Evolutionary conservation across 345 rosid species (phyloP).

Genomic region (Pistacia vera): DNA sequence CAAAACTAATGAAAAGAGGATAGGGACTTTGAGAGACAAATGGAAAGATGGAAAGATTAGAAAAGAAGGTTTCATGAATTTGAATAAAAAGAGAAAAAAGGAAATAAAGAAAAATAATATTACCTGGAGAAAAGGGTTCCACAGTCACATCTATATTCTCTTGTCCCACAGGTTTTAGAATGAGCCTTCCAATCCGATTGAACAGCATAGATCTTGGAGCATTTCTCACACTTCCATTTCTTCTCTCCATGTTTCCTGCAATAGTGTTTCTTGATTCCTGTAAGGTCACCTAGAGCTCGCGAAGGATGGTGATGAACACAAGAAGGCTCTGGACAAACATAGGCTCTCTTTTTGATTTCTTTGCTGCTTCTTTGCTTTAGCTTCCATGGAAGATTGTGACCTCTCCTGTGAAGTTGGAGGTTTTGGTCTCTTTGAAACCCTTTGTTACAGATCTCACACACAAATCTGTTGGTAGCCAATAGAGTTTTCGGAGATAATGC

Average conservation of each 20-base stretch:
- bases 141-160: slow-evolving; percentile 94
- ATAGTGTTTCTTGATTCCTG: slow-evolving; percentile 94
- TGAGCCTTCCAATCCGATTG: slow-evolving; percentile 99
- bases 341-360: slow-evolving; percentile 64
- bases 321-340: slow-evolving; percentile 75
- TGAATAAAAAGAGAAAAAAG: neutral
- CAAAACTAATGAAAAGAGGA: slow-evolving; percentile 19
- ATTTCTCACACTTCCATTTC: slow-evolving; percentile 96
- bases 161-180: slow-evolving; percentile 92
- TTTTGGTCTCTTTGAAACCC: slow-evolving; percentile 97
- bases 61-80: slow-evolving; percentile 9
- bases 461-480: slow-evolving; percentile 81
- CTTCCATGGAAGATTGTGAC: slow-evolving; percentile 97
- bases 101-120: neutral
- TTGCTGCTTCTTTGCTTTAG: slow-evolving; percentile 70
- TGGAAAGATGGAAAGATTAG: slow-evolving; percentile 18
- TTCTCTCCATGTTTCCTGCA: slow-evolving; percentile 94
- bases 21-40: slow-evolving; percentile 20
- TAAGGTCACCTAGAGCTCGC: slow-evolving; percentile 92
- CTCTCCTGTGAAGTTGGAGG: slow-evolving; percentile 92
- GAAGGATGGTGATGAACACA: slow-evolving; percentile 95
- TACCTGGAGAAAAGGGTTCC: slow-evolving; percentile 94
- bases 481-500: slow-evolving; percentile 87
- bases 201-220: slow-evolving; percentile 92
- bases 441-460: slow-evolving; percentile 95